Evolutionary conservation across 768 basidiomycete genomes (phyloP).

Genomic region (Lactifluus rugatus): DNA sequence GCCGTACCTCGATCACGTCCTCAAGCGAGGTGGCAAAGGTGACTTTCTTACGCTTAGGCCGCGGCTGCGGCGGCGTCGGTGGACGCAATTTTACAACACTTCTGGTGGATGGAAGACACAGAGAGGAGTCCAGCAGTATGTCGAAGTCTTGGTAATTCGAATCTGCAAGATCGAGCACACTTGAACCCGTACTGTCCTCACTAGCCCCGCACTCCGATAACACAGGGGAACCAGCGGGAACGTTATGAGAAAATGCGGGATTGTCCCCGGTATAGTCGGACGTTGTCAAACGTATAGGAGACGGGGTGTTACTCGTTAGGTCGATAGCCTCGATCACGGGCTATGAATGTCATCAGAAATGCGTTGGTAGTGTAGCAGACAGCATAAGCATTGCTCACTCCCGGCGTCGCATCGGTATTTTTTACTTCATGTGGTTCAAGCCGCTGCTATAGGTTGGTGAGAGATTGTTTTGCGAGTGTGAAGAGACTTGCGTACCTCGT

Average conservation of each 20-base stretch:
- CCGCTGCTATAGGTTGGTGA: background rate
- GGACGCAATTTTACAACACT: background rate
- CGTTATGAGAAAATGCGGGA: background rate
- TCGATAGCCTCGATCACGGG: constrained; percentile 3
- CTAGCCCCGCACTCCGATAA: background rate
- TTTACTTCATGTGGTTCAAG: background rate
- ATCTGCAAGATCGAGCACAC: background rate
- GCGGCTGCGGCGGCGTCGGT: constrained; percentile 5
- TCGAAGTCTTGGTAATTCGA: constrained; percentile 13
- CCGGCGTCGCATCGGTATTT: too few species aligned
- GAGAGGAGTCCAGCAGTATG: constrained; percentile 12
- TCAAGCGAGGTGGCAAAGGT: constrained; percentile 9
- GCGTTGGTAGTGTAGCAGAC: background rate
- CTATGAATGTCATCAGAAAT: background rate
- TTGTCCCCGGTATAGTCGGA: background rate
- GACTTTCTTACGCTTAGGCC: constrained; percentile 11
- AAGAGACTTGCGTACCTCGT: background rate
- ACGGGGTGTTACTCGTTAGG: constrained; percentile 1
- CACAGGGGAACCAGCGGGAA: background rate
- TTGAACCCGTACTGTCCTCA: background rate
- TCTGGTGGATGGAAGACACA: constrained; percentile 3
- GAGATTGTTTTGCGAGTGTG: background rate
- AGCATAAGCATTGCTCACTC: background rate
- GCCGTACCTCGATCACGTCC: background rate
- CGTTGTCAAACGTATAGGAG: background rate